Conservation (phyloP, 352 stramenopile genomes). For the Globisporangium canariense region DNA sequence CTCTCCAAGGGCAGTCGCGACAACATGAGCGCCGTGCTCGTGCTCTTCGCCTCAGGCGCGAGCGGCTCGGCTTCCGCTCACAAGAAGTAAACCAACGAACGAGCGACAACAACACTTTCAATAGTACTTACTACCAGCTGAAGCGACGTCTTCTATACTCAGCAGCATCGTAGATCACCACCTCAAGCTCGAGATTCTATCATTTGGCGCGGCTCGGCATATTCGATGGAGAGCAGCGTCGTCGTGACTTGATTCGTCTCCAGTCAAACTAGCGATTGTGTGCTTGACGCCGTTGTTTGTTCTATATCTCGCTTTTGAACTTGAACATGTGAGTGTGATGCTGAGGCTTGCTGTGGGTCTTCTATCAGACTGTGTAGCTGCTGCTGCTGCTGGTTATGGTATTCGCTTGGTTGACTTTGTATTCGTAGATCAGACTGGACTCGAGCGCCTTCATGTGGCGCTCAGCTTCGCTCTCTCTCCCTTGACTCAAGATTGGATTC, state of each 20-base stretch:
- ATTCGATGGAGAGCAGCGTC: neutral
- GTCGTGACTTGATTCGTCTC: neutral
- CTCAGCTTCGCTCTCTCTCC: slow-evolving; percentile 5
- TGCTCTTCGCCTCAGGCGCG: slow-evolving; percentile 58
- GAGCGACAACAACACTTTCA: neutral
- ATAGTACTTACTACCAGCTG: neutral
- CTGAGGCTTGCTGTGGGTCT: neutral
- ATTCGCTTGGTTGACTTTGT: slow-evolving; percentile 24
- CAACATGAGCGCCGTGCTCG: slow-evolving; percentile 86
- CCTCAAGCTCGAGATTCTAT: neutral
- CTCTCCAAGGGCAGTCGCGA: slow-evolving; percentile 77
- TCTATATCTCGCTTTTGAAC: slow-evolving; percentile 7
- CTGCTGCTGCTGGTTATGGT: slow-evolving; percentile 1
- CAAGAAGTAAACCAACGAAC: slow-evolving; percentile 12
- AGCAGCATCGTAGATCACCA: neutral
- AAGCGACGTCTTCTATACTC: neutral
- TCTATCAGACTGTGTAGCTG: slow-evolving; percentile 2
- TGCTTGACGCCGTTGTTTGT: neutral
- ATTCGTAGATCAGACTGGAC: slow-evolving; percentile 53
- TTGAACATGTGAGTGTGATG: neutral
- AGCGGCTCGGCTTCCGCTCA: slow-evolving; percentile 18
- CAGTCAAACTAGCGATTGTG: neutral
- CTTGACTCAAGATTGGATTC: neutral
- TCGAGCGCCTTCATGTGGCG: slow-evolving; percentile 34
- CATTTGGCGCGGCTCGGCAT: too few species aligned